Conservation (phyloP, 1,284 basidiomycete genomes). For the Apiotrichum laibachii region DNA sequence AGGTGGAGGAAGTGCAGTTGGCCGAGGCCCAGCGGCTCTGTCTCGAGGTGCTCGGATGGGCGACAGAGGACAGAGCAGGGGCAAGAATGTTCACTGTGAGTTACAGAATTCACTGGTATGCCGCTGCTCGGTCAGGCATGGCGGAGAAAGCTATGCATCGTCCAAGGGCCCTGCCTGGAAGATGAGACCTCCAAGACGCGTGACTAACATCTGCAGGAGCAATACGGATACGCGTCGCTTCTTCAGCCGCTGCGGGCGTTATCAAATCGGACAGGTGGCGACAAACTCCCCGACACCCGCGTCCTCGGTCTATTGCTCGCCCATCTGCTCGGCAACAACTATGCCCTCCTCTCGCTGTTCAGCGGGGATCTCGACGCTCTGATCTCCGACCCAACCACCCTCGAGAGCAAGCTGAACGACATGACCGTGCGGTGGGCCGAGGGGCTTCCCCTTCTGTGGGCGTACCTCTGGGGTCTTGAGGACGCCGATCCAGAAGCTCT, state of each 20-base stretch:
- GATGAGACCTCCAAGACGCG: no score
- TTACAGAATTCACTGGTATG: no score
- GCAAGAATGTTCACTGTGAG: slow-evolving; percentile 31
- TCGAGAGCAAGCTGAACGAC: slow-evolving; percentile 27
- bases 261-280: background rate
- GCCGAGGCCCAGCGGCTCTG: slow-evolving; percentile 40
- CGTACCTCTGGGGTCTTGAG: slow-evolving; percentile 35
- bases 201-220: slow-evolving; percentile 15
- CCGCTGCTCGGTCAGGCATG: no score
- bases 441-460: slow-evolving; percentile 36
- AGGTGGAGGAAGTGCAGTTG: slow-evolving; percentile 44
- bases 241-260: slow-evolving; percentile 17
- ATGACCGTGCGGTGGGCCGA: slow-evolving; percentile 27
- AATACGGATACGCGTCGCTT: slow-evolving; percentile 34
- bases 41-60: slow-evolving; percentile 42
- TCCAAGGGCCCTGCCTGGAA: background rate
- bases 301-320: slow-evolving; percentile 40
- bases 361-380: slow-evolving; percentile 6
- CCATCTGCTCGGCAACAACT: slow-evolving; percentile 44
- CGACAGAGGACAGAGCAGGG: slow-evolving; percentile 32
- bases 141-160: slow-evolving; percentile 4
- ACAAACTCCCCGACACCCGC: slow-evolving; percentile 21
- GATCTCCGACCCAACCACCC: slow-evolving; percentile 4
- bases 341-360: slow-evolving; percentile 36
- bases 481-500: background rate